A percentile compares a stretch with the other conserved stretches of the same genome.
Conservation (phyloP, 192 early-diverging fungal species). For the Coemansia sp. region DNA sequence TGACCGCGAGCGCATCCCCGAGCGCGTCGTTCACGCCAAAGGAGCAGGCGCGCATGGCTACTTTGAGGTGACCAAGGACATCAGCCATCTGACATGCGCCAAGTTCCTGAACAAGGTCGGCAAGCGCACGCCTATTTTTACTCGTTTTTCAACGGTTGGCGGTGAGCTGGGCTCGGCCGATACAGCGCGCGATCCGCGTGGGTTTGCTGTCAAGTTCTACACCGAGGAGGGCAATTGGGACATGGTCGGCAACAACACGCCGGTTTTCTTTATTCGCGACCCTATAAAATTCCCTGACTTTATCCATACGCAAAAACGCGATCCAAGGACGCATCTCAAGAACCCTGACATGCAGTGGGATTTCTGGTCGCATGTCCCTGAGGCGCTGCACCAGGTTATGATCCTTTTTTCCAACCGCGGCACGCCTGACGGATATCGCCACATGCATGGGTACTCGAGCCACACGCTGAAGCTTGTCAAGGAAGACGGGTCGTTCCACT, state of each 20-base stretch:
- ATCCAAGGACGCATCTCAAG: conserved; percentile 56
- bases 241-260: conserved; percentile 80
- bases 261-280: conserved; percentile 74
- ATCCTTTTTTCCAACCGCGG: conserved; percentile 73
- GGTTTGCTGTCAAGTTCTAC: conserved; percentile 72
- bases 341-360: conserved; percentile 62
- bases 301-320: conserved; percentile 63
- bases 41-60: conserved; percentile 71
- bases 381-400: conserved; percentile 63
- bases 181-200: conserved; percentile 67
- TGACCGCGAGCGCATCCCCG: conserved; percentile 71
- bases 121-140: conserved; percentile 66
- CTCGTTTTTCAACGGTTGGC: conserved; percentile 65
- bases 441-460: conserved; percentile 68
- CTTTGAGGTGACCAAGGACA: conserved; percentile 69
- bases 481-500: conserved; percentile 57
- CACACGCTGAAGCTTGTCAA: conserved; percentile 71
- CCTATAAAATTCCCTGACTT: conserved; percentile 46
- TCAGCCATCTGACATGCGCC: conserved; percentile 57
- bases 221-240: conserved; percentile 78
- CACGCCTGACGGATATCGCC: conserved; percentile 64
- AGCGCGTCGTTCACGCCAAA: conserved; percentile 75
- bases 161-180: conserved; percentile 62
- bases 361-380: conserved; percentile 61
- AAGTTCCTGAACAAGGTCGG: conserved; percentile 60